Evolutionary conservation across 495 filamentous ascomycete species (phyloP).

Genomic region (Friedmanniomyces endolithicus): DNA sequence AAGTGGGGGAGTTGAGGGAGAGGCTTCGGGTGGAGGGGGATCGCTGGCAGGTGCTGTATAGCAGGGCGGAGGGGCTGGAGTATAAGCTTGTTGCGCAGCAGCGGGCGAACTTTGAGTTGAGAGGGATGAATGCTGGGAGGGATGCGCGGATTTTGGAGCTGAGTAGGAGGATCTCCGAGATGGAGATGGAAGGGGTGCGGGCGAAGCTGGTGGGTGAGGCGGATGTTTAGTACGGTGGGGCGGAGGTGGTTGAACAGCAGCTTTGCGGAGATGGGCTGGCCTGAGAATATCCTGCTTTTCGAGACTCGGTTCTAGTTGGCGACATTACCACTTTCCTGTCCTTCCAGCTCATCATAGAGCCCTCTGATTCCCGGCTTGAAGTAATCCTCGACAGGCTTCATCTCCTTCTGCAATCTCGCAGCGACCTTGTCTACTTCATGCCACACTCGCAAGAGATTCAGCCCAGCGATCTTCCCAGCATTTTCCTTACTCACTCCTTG

Average conservation of each 20-base stretch:
- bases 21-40: background rate
- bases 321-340: background rate
- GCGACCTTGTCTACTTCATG: constrained; percentile 33
- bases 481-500: constrained; percentile 31
- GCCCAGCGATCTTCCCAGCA: constrained; percentile 29
- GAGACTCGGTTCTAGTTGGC: background rate
- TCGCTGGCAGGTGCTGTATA: background rate
- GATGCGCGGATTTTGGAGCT: background rate
- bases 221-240: too few relatives aligned
- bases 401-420: constrained; percentile 23
- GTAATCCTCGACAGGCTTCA: constrained; percentile 29
- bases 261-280: too few relatives aligned
- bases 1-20: background rate
- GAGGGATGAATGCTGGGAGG: background rate
- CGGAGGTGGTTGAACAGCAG: too few relatives aligned
- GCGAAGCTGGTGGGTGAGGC: too few relatives aligned
- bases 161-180: background rate
- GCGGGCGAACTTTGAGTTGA: background rate
- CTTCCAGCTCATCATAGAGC: background rate
- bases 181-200: background rate
- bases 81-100: background rate
- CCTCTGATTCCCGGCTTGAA: background rate
- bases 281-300: too few relatives aligned
- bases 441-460: constrained; percentile 35
- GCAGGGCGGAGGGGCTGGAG: background rate